phyloP scores from a whole-genome alignment of 345 rosid genomes.

The Punica granatum region DNA sequence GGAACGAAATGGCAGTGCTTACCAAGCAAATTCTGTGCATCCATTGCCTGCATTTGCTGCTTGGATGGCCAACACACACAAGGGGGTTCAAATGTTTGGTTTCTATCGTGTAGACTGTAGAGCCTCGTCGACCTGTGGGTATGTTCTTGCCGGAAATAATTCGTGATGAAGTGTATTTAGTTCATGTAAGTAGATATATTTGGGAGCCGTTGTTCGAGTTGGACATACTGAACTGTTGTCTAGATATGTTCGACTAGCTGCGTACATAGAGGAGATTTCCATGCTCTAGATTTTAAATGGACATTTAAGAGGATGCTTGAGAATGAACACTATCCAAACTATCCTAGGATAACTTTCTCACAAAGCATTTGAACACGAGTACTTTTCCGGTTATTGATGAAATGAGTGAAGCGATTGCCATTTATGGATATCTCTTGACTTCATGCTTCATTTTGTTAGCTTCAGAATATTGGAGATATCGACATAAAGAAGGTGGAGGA shows the following conservation, averaged over 20 bases:
- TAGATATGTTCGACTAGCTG: too few relatives aligned
- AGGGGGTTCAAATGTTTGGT: neutral
- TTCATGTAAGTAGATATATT: neutral
- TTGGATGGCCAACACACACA: neutral
- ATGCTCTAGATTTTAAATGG: neutral
- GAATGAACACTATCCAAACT: neutral
- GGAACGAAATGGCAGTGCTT: too few relatives aligned
- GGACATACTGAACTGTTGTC: neutral
- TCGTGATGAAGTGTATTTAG: neutral
- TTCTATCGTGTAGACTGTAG: neutral
- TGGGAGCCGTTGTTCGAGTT: neutral
- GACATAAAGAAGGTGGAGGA: constrained; percentile 91
- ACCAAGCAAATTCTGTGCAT: neutral
- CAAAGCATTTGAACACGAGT: too few relatives aligned
- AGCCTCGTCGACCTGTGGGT: neutral
- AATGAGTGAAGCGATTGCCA: neutral
- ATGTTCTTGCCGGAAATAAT: neutral
- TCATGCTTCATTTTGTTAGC: constrained; percentile 8
- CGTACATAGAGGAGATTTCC: too few relatives aligned
- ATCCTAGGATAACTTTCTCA: too few relatives aligned
- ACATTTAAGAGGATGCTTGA: neutral
- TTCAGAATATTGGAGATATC: constrained; percentile 50
- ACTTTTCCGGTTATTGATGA: neutral
- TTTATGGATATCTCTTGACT: neutral
- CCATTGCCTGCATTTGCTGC: neutral